Conservation (phyloP, 805 yeast species). For the Torulaspora indica region DNA sequence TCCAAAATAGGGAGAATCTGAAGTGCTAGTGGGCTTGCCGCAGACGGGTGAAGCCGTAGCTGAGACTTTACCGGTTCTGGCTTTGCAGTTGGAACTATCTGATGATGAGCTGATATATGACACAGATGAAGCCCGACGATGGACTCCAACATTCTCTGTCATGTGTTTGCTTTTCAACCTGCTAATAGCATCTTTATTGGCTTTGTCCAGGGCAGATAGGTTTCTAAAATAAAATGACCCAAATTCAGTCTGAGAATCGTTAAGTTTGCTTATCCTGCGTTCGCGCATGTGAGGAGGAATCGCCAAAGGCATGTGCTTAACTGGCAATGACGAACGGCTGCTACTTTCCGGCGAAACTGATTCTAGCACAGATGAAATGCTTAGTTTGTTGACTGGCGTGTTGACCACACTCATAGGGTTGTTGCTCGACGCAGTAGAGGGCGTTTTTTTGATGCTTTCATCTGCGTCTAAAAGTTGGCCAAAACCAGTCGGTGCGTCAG, state of each 20-base stretch:
- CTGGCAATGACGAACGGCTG: conserved; percentile 35
- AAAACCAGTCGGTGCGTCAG: conserved; percentile 38
- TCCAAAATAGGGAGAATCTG: conserved; percentile 27
- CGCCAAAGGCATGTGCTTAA: conserved; percentile 42
- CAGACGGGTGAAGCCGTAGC: conserved; percentile 23
- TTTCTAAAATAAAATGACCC: conserved; percentile 92
- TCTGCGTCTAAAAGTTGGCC: conserved; percentile 35
- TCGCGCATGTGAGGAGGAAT: conserved; percentile 59
- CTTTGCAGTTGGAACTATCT: conserved; percentile 21
- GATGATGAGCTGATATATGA: conserved; percentile 40
- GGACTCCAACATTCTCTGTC: conserved; percentile 30
- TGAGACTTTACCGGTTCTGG: conserved; percentile 17
- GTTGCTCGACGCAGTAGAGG: conserved; percentile 1
- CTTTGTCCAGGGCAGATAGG: conserved; percentile 83
- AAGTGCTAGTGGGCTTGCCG: conserved; percentile 17
- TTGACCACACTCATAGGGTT: conserved; percentile 12
- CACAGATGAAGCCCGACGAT: conserved; percentile 34
- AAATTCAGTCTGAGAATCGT: conserved; percentile 69
- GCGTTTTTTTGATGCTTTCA: conserved; percentile 21
- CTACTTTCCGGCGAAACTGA: conserved; percentile 30
- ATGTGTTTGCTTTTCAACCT: conserved; percentile 79
- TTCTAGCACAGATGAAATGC: conserved; percentile 31
- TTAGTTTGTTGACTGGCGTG: conserved; percentile 26
- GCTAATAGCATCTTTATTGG: conserved; percentile 87
- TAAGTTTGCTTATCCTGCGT: conserved; percentile 65